Evolutionary conservation across 306 rosid genomes (phyloP).

Genomic region (apple (Malus domestica)): ASM211411v1 NC_041798.1:34811501-34812000

Average conservation of each 20-base stretch:
- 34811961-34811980: too few species aligned
- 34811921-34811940: neutral
- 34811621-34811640: slow-evolving; percentile 61
- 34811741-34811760: slow-evolving; percentile 81
- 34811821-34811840: slow-evolving; percentile 57
- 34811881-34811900: neutral
- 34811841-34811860: neutral
- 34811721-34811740: slow-evolving; percentile 48
- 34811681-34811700: slow-evolving; percentile 8
- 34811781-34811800: slow-evolving; percentile 49
- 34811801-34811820: slow-evolving; percentile 53
- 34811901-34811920: neutral
- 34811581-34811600: slow-evolving; percentile 54
- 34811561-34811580: slow-evolving; percentile 36
- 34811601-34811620: slow-evolving; percentile 58
- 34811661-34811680: slow-evolving; percentile 22
- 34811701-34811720: slow-evolving; percentile 25
- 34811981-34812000: too few species aligned
- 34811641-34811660: slow-evolving; percentile 29
- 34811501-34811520: slow-evolving; percentile 59
- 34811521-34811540: slow-evolving; percentile 59
- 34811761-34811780: slow-evolving; percentile 74
- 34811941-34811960: too few species aligned
- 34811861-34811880: neutral
- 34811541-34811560: slow-evolving; percentile 27